A percentile compares a stretch with the other conserved stretches of the same genome.
Conservation (phyloP, 139 green algal genomes). For the Astrephomene gubernaculifera region DNA sequence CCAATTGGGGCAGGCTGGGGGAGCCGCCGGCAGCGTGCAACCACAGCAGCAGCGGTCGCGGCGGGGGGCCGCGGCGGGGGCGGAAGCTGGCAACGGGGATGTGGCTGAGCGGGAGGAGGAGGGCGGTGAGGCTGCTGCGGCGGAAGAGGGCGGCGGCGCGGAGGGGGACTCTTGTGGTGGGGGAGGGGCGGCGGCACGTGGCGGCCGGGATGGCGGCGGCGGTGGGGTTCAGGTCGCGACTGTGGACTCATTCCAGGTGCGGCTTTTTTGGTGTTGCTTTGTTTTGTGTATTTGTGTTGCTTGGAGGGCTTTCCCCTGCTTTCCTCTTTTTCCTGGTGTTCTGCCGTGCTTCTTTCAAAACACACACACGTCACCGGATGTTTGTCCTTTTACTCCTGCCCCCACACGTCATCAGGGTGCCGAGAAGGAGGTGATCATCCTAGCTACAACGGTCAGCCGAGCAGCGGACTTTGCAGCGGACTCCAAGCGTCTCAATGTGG, state of each 20-base stretch:
- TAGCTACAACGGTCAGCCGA: slow-evolving; percentile 77
- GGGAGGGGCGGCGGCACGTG: neutral
- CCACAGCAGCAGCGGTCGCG: neutral
- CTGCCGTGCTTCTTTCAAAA: too few species aligned
- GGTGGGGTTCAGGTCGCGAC: slow-evolving; percentile 74
- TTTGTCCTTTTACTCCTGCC: too few species aligned
- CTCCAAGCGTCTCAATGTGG: slow-evolving; percentile 83
- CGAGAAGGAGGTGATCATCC: slow-evolving; percentile 85
- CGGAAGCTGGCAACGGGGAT: too few species aligned
- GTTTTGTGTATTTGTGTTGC: too few species aligned
- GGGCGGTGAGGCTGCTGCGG: neutral
- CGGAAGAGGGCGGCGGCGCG: neutral
- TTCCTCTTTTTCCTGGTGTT: too few species aligned
- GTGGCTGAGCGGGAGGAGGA: neutral
- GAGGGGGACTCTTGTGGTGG: too few species aligned
- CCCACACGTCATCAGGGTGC: too few species aligned
- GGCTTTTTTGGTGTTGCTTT: too few species aligned
- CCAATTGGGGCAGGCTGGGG: slow-evolving; percentile 16
- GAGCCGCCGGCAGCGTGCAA: neutral
- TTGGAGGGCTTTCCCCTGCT: too few species aligned
- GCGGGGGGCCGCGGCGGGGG: too few species aligned
- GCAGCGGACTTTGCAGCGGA: slow-evolving; percentile 41
- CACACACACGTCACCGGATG: too few species aligned
- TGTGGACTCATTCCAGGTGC: slow-evolving; percentile 88
- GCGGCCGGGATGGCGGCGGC: neutral